Base-by-base conservation (phyloP, 805 yeast genomes). In the Cyberlindnera nakhonratchasimensis region DNA sequence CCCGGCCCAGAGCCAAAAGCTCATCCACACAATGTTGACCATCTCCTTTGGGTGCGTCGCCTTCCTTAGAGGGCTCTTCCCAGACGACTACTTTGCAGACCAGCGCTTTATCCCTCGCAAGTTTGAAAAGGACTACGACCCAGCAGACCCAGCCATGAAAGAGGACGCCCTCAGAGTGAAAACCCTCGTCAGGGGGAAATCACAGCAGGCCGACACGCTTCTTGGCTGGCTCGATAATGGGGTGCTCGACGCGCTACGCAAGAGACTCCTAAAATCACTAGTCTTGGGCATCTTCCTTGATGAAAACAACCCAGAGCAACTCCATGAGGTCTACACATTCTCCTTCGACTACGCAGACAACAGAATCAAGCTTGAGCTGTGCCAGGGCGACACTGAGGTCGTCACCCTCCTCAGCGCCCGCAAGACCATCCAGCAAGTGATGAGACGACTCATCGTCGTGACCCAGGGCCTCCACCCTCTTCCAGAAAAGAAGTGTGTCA, bases 31-130 rank as follows among this genome's bases (percentile, higher is more conserved):
- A 2, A 65, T 77, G 59, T 48, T 79, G 14, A 58, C 68, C 0
- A 74, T 76, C 69, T 69, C 81, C 0, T 64, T 79, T 49, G 80
- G 83, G 2, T 77, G 83, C 51, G 61, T 80, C 21, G 71, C 80
- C 2, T 80, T 69, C 50, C 58, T 79, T 13, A 64, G 85, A 44
- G 79, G 80, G 1, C 59, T 80, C 17, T 79, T 80, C 46, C 75
- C 75, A 7, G 82, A 79, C 46, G 74, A 69, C 11, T 68, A 65
- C 51, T 80, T 75, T 54, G 63, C 63, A 21, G 82, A 78, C 49
- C 72, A 69, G 42, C 55, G 65, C 28, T 73, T 72, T 54, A 65
- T 66, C 4, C 71, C 72, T 2, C 62, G 58, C 17, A 63, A 63
- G 34, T 58, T 58, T 25, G 62, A 58, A 21, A 49, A 49, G 19